Conservation (phyloP, 1,284 basidiomycete genomes). For the Naganishia albida region DNA sequence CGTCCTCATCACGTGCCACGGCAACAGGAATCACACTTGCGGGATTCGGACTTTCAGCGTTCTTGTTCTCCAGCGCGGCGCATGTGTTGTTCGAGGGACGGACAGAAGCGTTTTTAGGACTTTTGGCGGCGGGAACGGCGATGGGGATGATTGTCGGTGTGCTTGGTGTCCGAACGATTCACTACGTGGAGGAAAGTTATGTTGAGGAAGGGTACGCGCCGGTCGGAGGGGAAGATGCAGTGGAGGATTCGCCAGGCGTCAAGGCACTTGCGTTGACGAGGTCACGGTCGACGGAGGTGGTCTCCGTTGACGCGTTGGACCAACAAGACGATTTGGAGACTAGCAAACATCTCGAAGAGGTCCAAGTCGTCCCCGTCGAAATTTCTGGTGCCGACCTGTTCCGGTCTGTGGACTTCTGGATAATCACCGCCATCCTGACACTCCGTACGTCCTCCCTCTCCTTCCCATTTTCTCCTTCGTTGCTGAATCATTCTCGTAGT, state of each 20-base stretch:
- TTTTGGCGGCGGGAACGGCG: constrained; percentile 71
- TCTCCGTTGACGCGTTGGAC: neutral
- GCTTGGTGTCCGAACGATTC: constrained; percentile 63
- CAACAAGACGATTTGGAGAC: neutral
- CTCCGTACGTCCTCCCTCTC: constrained; percentile 60
- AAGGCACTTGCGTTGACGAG: constrained; percentile 21
- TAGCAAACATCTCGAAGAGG: neutral
- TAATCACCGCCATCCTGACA: constrained; percentile 69
- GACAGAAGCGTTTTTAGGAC: constrained; percentile 66
- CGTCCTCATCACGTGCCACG: constrained; percentile 58
- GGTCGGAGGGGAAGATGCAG: constrained; percentile 31
- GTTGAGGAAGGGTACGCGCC: constrained; percentile 37
- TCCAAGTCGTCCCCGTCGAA: constrained; percentile 42
- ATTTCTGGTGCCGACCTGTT: constrained; percentile 60
- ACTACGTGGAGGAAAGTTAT: constrained; percentile 22
- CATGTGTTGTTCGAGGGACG: constrained; percentile 69
- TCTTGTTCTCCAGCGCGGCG: constrained; percentile 71
- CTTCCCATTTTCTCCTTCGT: neutral
- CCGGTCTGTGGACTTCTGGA: constrained; percentile 67
- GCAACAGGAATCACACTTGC: constrained; percentile 73
- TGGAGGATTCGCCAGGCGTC: constrained; percentile 33
- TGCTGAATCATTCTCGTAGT: constrained; percentile 58
- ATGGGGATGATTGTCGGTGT: constrained; percentile 68
- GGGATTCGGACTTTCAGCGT: constrained; percentile 81
- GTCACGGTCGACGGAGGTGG: constrained; percentile 5